Percentiles rank a stretch among this genome's conserved stretches.
These are phyloP conservation scores for Erodium texanum DNA, from an alignment of 441 rosid species.

Conservation along the genomic window DNA sequence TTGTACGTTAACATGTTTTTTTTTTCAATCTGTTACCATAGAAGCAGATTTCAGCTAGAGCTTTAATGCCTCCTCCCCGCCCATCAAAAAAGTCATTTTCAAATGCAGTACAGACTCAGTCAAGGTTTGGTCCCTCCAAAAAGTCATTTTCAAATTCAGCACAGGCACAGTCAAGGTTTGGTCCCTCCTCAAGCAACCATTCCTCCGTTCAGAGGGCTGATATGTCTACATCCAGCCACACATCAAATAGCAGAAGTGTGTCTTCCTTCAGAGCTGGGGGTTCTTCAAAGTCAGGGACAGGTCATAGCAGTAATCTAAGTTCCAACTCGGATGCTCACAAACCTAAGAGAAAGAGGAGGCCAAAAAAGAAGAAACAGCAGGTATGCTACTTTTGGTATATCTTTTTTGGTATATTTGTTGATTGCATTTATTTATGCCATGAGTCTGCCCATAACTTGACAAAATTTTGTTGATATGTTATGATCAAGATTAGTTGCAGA, in stretches of 20 bases:
- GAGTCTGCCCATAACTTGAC: neutral
- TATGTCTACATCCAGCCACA: constrained; percentile 51
- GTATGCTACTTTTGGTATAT: constrained; percentile 20
- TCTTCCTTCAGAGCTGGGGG: constrained; percentile 39
- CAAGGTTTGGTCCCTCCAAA: constrained; percentile 23
- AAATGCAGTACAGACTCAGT: constrained; percentile 27
- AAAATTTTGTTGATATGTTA: neutral
- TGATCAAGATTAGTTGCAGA: neutral
- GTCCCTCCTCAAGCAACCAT: constrained; percentile 50
- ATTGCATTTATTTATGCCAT: neutral
- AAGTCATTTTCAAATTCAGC: too few species aligned
- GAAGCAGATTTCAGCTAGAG: constrained; percentile 71
- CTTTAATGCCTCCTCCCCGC: constrained; percentile 92
- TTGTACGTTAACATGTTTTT: neutral
- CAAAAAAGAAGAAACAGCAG: constrained; percentile 86
- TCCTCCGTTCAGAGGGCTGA: constrained; percentile 41
- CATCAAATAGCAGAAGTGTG: constrained; percentile 55
- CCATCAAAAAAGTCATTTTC: constrained; percentile 39
- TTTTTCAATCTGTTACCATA: constrained; percentile 17
- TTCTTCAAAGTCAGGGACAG: constrained; percentile 54
- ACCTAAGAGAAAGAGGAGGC: constrained; percentile 89
- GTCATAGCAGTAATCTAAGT: constrained; percentile 84
- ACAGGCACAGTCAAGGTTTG: constrained; percentile 24
- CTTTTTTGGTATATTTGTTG: neutral
- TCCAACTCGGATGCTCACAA: constrained; percentile 91